phyloP scores from a whole-genome alignment of 768 basidiomycete species.

The Suillus fuscotomentosus region DNA sequence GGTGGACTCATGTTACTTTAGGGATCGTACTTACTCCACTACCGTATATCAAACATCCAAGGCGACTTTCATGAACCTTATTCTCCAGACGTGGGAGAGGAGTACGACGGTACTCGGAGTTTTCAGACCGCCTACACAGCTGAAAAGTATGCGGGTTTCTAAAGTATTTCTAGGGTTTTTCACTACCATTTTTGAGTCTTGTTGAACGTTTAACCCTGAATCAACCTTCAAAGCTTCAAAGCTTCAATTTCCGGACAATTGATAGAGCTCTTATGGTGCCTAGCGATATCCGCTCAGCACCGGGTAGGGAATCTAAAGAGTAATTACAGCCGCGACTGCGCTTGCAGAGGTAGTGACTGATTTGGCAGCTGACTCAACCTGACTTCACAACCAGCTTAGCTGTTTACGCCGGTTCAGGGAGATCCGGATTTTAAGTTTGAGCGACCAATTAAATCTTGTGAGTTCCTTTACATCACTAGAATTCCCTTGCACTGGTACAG shows the following conservation, averaged over 20 bases:
- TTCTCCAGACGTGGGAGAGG: background rate
- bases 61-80: background rate
- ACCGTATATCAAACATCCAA: background rate
- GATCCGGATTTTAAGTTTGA: background rate
- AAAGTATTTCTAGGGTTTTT: background rate
- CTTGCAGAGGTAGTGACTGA: background rate
- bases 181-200: background rate
- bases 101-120: background rate
- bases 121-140: background rate
- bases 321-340: background rate
- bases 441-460: background rate
- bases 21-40: constrained; percentile 8
- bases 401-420: background rate
- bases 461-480: background rate
- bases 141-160: background rate
- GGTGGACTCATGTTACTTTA: constrained; percentile 3
- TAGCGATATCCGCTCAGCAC: background rate
- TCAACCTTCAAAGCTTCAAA: background rate
- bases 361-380: background rate
- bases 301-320: background rate
- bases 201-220: background rate
- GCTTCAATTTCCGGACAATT: constrained; percentile 4
- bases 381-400: background rate
- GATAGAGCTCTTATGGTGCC: background rate
- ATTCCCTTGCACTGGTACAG: background rate